Conservation (phyloP, 2,329 filamentous ascomycete genomes). For the Calonectria pteridis region DNA sequence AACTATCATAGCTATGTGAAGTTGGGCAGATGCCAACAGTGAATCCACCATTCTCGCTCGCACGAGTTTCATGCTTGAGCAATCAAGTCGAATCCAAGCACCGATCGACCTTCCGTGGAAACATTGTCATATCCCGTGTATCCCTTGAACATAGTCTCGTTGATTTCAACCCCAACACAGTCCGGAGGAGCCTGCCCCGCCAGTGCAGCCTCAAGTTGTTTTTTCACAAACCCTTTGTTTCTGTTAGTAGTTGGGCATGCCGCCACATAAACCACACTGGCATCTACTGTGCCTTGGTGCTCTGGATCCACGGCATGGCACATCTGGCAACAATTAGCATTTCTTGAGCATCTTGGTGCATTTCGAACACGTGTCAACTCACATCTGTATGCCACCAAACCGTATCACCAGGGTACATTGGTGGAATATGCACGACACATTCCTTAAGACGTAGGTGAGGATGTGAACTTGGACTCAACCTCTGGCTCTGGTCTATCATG, state of each 20-base stretch:
- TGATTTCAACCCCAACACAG: background rate
- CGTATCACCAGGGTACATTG: conserved; percentile 23
- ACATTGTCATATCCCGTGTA: conserved; percentile 13
- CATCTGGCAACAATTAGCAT: conserved; percentile 40
- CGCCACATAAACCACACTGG: conserved; percentile 52
- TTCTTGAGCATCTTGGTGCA: background rate
- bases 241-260: conserved; percentile 49
- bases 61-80: background rate
- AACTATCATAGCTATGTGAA: background rate
- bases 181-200: conserved; percentile 23
- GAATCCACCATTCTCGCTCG: too few species aligned
- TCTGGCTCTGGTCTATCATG: conserved; percentile 25
- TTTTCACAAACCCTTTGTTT: conserved; percentile 39
- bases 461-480: conserved; percentile 24
- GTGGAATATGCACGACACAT: conserved; percentile 21
- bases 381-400: conserved; percentile 33
- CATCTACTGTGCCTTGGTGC: conserved; percentile 48
- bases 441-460: conserved; percentile 22
- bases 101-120: conserved; percentile 18
- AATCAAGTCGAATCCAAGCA: conserved; percentile 15
- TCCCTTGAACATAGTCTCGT: conserved; percentile 22
- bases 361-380: background rate
- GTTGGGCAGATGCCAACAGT: background rate
- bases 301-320: conserved; percentile 55
- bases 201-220: conserved; percentile 28